Percentiles rank a stretch among this genome's conserved stretches.
Conservation (phyloP, 768 basidiomycete genomes). For the Trametes cingulata region DNA sequence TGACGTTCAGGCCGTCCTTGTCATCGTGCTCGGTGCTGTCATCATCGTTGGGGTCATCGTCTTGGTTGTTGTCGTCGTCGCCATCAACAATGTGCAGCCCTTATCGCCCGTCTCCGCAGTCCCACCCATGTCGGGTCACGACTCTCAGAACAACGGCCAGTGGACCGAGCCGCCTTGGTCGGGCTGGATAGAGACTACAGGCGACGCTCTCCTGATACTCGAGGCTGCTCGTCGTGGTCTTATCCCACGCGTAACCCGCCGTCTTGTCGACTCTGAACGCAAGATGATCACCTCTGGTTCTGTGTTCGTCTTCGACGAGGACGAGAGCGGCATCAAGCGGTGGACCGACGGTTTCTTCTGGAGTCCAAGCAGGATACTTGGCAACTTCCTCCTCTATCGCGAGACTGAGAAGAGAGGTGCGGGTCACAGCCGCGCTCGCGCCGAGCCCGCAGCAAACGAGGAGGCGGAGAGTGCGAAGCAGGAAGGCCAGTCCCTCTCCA, state of each 20-base stretch:
- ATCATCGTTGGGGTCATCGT: background rate
- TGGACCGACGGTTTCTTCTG: conserved; percentile 99
- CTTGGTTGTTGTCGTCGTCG: conserved; percentile 9
- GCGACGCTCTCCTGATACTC: conserved; percentile 94
- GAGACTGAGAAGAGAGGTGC: conserved; percentile 85
- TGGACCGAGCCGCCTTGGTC: conserved; percentile 91
- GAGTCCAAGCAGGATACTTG: conserved; percentile 90
- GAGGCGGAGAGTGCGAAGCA: conserved; percentile 33
- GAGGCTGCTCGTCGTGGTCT: conserved; percentile 90
- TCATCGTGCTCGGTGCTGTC: conserved; percentile 25
- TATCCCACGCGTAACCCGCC: conserved; percentile 88
- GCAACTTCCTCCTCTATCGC: conserved; percentile 94
- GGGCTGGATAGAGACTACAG: conserved; percentile 94
- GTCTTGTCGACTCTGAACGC: conserved; percentile 89
- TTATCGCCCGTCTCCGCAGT: conserved; percentile 16
- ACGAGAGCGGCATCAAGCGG: conserved; percentile 94
- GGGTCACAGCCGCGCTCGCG: conserved; percentile 56
- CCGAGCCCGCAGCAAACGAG: conserved; percentile 44
- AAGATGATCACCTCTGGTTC: conserved; percentile 92
- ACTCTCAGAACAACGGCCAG: conserved; percentile 31
- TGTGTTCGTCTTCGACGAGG: conserved; percentile 97
- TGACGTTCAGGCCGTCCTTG: conserved; percentile 37
- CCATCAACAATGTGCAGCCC: conserved; percentile 25
- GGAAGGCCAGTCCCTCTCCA: conserved; percentile 52
- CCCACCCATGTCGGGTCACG: conserved; percentile 25